These are phyloP conservation scores for Pythium pyrilobum DNA, from an alignment of 352 stramenopile genomes.

Conservation along the genomic window DNA sequence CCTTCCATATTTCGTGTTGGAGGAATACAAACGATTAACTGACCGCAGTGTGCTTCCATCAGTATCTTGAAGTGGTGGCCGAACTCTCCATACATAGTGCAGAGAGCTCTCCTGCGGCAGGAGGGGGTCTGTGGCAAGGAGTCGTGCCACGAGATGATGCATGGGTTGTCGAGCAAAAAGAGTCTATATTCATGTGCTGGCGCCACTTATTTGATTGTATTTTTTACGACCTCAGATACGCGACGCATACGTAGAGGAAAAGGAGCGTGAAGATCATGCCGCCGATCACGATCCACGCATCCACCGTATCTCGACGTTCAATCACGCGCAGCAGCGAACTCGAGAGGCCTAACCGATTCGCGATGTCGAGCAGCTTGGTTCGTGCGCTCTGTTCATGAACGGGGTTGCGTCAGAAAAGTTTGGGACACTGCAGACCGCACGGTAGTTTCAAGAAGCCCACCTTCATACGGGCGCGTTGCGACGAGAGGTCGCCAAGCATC, in stretches of 20 bases:
- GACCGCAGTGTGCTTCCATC: background rate
- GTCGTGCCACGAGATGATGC: no score
- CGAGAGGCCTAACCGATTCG: slow-evolving; percentile 78
- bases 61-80: no score
- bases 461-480: slow-evolving; percentile 67
- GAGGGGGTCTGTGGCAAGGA: no score
- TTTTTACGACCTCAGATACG: slow-evolving; percentile 36
- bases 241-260: slow-evolving; percentile 74
- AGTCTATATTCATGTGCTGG: background rate
- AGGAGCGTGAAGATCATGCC: slow-evolving; percentile 81
- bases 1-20: background rate
- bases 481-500: slow-evolving; percentile 65
- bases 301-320: slow-evolving; percentile 71
- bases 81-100: no score
- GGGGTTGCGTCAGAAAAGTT: no score
- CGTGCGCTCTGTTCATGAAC: slow-evolving; percentile 43
- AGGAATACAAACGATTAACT: slow-evolving; percentile 3
- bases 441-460: slow-evolving; percentile 15
- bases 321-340: slow-evolving; percentile 81
- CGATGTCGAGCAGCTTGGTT: slow-evolving; percentile 77
- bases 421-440: no score
- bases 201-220: background rate
- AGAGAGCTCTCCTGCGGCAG: no score
- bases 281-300: slow-evolving; percentile 81
- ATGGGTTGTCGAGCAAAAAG: background rate